Evolutionary conservation across 176 grass and related monocot species (phyloP).

Genomic region (Triticum dicoccoides): DNA sequence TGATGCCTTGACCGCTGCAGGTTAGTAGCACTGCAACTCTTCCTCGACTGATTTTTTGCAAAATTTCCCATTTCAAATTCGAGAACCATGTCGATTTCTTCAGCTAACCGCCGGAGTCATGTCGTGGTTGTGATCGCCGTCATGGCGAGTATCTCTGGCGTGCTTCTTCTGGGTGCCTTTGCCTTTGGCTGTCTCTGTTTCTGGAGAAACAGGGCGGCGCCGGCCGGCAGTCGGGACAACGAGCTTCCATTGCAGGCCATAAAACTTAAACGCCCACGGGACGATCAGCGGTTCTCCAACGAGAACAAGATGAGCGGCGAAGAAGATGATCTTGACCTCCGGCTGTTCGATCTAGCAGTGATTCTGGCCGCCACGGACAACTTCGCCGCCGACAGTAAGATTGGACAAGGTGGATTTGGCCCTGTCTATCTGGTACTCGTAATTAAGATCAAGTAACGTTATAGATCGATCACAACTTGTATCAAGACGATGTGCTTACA

Average conservation of each 20-base stretch:
- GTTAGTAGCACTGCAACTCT: neutral
- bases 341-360: neutral
- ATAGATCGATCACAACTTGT: neutral
- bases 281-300: neutral
- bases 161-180: neutral
- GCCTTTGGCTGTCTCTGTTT: neutral
- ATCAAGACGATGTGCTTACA: neutral
- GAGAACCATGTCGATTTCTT: neutral
- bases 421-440: neutral
- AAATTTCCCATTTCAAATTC: neutral
- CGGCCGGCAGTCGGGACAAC: neutral
- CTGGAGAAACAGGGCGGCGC: neutral
- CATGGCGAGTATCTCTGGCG: neutral
- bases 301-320: neutral
- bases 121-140: neutral
- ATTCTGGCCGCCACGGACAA: neutral
- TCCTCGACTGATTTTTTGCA: neutral
- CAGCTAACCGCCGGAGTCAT: neutral
- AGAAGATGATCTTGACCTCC: neutral
- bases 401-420: too few species aligned
- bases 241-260: neutral
- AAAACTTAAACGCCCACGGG: neutral
- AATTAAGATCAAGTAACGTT: neutral
- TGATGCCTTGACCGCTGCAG: conserved; percentile 27
- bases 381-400: too few species aligned